Conservation (phyloP, 1,139 yeast species). For the Yamadazyma spencermartinsiae region DNA sequence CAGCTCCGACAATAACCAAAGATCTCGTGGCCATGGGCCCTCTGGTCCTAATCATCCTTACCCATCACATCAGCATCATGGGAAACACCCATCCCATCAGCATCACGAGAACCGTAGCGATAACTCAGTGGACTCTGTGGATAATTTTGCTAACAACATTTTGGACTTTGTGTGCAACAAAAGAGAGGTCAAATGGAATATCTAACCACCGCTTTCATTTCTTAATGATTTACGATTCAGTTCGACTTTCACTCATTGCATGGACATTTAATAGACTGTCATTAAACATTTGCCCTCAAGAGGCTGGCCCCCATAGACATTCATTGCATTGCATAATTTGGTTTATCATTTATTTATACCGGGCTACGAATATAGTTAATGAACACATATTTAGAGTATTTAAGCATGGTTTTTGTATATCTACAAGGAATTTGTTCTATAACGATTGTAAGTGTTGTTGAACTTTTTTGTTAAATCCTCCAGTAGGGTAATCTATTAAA, state of each 20-base stretch:
- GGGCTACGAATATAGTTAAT: too few relatives aligned
- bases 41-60: background rate
- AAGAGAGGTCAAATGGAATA: slow-evolving; percentile 20
- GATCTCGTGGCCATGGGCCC: background rate
- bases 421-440: slow-evolving; percentile 4
- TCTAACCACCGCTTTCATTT: slow-evolving; percentile 5
- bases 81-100: too few relatives aligned
- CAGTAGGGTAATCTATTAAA: slow-evolving; percentile 14
- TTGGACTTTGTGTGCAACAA: slow-evolving; percentile 19
- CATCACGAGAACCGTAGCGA: slow-evolving; percentile 11
- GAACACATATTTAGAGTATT: background rate
- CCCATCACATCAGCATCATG: slow-evolving; percentile 6
- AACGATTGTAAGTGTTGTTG: slow-evolving; percentile 5
- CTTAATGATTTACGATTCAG: slow-evolving; percentile 1
- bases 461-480: slow-evolving; percentile 10
- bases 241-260: slow-evolving; percentile 1
- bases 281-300: background rate
- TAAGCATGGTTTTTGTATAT: slow-evolving; percentile 4
- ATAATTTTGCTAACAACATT: slow-evolving; percentile 20
- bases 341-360: background rate
- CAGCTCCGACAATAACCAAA: background rate
- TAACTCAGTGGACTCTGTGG: slow-evolving; percentile 19
- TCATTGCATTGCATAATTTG: slow-evolving; percentile 1
- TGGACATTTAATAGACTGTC: slow-evolving; percentile 1
- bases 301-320: background rate